Conservation (phyloP, 163 green algal species). For the Prototheca cutis region DNA sequence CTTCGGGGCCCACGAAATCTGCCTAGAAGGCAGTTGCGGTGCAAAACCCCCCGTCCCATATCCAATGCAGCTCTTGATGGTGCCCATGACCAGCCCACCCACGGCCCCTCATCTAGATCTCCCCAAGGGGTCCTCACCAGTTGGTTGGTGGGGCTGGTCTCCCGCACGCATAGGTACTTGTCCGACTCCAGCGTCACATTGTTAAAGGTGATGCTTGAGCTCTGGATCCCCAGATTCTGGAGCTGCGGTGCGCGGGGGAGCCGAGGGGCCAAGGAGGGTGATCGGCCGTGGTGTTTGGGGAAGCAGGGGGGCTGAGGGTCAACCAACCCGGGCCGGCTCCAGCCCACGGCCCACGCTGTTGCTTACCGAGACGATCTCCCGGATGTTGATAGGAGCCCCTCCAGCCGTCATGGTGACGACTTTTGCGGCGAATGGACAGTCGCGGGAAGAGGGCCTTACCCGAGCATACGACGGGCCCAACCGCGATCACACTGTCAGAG, state of each 20-base stretch:
- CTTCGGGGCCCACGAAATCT: no score
- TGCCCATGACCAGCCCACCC: no score
- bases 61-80: background rate
- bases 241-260: no score
- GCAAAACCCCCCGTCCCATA: no score
- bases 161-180: conserved; percentile 93
- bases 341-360: no score
- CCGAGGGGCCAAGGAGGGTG: background rate
- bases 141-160: conserved; percentile 55
- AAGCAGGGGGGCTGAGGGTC: background rate
- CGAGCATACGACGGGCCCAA: conserved; percentile 1
- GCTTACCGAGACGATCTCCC: conserved; percentile 45
- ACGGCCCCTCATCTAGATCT: no score
- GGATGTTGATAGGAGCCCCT: conserved; percentile 43
- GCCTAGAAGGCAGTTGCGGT: no score
- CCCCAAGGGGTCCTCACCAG: no score
- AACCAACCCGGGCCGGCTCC: no score
- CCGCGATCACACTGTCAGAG: background rate
- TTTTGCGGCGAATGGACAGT: no score
- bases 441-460: no score
- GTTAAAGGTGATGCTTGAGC: conserved; percentile 94
- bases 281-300: background rate
- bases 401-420: conserved; percentile 30
- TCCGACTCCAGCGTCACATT: conserved; percentile 96
- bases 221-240: conserved; percentile 73